Base-by-base conservation (phyloP, 768 basidiomycete species). In the Mycena belliarum region DNA sequence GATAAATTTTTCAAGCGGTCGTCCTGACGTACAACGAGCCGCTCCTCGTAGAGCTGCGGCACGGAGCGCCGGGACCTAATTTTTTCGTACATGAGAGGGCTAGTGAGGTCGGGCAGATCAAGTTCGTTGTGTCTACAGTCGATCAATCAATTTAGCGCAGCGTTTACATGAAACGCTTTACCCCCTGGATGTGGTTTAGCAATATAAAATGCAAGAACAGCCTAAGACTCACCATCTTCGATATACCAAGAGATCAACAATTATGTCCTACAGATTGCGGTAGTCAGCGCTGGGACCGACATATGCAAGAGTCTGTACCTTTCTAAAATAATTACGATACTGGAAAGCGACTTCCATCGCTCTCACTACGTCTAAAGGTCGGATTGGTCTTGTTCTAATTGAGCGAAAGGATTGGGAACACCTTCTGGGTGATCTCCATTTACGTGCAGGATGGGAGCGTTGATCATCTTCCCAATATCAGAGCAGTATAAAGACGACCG, bases 361-460 rank as follows among this genome's bases (percentile, higher is more conserved):
- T 8, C 87, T 82, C 1, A 85, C 84, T 6, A 96, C 95, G 61
- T 95, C 93, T 90, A 50, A 46, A 32, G 37, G 14, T 16, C 29
- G 15, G 29, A 32, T 52, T 47, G 33, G 16, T 23, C 23, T 8
- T 12, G 25, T 45, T 46, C 15, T 16, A 15, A 6, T 42, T 57
- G 24, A 14, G 2, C n/a, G 21, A 23, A 41, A 43, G 75, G 12
- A 32, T 32, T 51, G 18, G 50, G 40, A 41, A 77, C 91, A 77
- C 91, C 91, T 81, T 96, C 93, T 0, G 93, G 92, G 69, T 88
- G 76, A 69, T 97, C 95, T 6, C 94, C 94, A 61, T 95, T 97
- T 57, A 95, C 92, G 60, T 96, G 95, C 20, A 96, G 69, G 5
- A 95, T 84, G 1, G 94, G 95, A 0, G 91, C 86, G 56, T 91